These are phyloP conservation scores for Botrytis byssoidea DNA, from an alignment of 2,329 filamentous ascomycete genomes.

Conservation along the genomic window DNA sequence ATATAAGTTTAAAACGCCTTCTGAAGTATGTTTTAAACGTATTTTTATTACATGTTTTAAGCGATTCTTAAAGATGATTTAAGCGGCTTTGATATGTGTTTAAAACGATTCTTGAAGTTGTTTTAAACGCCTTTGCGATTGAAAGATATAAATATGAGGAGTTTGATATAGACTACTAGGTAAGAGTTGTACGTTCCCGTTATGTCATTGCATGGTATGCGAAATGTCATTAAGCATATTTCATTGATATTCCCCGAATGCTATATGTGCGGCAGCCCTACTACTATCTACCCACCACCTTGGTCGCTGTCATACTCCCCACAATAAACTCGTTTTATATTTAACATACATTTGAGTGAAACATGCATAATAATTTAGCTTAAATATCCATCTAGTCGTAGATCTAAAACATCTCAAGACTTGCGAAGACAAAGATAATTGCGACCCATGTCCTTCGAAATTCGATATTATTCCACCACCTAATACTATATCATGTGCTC, in stretches of 20 bases:
- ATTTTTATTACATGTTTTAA: too few relatives aligned
- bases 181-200: neutral
- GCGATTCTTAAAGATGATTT: too few relatives aligned
- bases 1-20: too few relatives aligned
- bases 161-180: accelerated
- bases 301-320: neutral
- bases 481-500: neutral
- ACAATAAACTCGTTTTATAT: neutral
- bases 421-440: neutral
- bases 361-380: too few relatives aligned
- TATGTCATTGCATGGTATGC: neutral
- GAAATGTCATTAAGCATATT: neutral
- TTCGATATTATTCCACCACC: neutral
- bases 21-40: too few relatives aligned
- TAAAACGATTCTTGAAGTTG: too few relatives aligned
- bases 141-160: accelerated
- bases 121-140: neutral
- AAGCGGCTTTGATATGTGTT: too few relatives aligned
- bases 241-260: neutral
- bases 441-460: neutral
- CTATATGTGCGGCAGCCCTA: neutral
- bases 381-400: neutral
- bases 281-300: neutral
- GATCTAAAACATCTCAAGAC: neutral
- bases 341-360: neutral